Evolutionary conservation across 371 early-diverging fungal species (phyloP).

Genomic region (Mortierella sp.): DNA sequence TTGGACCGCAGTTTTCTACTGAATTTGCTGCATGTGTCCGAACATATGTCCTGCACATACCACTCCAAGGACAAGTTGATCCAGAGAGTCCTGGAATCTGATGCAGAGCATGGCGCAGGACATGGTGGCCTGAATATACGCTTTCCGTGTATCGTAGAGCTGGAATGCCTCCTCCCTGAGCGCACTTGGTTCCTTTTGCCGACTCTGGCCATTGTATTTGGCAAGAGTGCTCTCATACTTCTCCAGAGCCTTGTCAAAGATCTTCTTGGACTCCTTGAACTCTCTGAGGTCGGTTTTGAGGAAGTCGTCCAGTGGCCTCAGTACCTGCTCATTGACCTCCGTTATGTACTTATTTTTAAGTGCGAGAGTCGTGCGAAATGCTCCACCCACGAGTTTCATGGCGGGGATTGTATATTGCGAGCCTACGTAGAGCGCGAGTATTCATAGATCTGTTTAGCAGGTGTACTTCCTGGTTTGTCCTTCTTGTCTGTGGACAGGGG

Average conservation of each 20-base stretch:
- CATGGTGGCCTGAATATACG: slow-evolving; percentile 66
- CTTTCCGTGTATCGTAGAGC: slow-evolving; percentile 73
- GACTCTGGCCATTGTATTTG: slow-evolving; percentile 68
- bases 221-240: slow-evolving; percentile 72
- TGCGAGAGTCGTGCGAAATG: slow-evolving; percentile 44
- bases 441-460: neutral
- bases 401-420: slow-evolving; percentile 43
- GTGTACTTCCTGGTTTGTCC: neutral
- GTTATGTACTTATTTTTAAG: slow-evolving; percentile 59
- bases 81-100: slow-evolving; percentile 47
- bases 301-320: slow-evolving; percentile 71
- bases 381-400: slow-evolving; percentile 43
- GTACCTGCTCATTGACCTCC: slow-evolving; percentile 68
- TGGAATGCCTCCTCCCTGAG: slow-evolving; percentile 77
- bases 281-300: slow-evolving; percentile 71
- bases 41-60: slow-evolving; percentile 26
- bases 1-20: no score
- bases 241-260: slow-evolving; percentile 69
- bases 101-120: slow-evolving; percentile 52
- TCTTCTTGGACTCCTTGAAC: slow-evolving; percentile 69
- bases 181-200: slow-evolving; percentile 74
- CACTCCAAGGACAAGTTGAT: slow-evolving; percentile 49
- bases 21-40: no score
- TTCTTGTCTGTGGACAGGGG: neutral
- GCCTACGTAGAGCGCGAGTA: slow-evolving; percentile 11